Conservation (phyloP, 148 eudicot species). For the Amaranthus cruentus region DNA sequence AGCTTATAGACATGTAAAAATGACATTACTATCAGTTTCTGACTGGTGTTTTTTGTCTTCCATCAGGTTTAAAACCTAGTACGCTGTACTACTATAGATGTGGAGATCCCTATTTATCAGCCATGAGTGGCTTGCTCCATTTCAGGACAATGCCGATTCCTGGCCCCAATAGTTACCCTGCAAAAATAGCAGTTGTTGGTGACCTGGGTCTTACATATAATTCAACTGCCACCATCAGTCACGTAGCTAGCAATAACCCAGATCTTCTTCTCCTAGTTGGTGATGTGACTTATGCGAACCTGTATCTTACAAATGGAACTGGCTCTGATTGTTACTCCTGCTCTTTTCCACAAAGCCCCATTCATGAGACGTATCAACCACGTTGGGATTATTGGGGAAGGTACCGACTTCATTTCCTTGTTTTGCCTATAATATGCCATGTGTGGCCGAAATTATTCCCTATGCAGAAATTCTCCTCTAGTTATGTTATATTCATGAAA, state of each 20-base stretch:
- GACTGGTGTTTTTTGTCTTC: not conserved
- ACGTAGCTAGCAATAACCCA: constrained; percentile 61
- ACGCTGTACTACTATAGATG: constrained; percentile 71
- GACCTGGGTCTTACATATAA: constrained; percentile 92
- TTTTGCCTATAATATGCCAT: not conserved
- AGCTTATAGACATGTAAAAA: not conserved
- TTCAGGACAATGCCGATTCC: constrained; percentile 88
- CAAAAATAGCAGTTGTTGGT: constrained; percentile 69
- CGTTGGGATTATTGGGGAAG: constrained; percentile 99
- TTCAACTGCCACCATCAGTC: constrained; percentile 66
- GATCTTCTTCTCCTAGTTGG: constrained; percentile 85
- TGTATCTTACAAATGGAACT: constrained; percentile 87
- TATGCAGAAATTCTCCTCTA: not conserved
- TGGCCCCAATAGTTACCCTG: constrained; percentile 57
- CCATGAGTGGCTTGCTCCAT: constrained; percentile 51
- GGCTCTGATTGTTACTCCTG: constrained; percentile 92
- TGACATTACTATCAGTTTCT: not conserved
- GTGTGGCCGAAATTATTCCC: not conserved
- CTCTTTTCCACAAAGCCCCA: constrained; percentile 75
- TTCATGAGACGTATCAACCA: constrained; percentile 96
- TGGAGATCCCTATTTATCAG: constrained; percentile 74
- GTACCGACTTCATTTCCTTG: constrained; percentile 21
- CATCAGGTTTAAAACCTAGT: constrained; percentile 59
- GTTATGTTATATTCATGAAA: constrained; percentile 8
- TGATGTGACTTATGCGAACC: constrained; percentile 80